These are phyloP conservation scores for Hanseniaspora mollemarum DNA, from an alignment of 805 yeast genomes.

Conservation along the genomic window DNA sequence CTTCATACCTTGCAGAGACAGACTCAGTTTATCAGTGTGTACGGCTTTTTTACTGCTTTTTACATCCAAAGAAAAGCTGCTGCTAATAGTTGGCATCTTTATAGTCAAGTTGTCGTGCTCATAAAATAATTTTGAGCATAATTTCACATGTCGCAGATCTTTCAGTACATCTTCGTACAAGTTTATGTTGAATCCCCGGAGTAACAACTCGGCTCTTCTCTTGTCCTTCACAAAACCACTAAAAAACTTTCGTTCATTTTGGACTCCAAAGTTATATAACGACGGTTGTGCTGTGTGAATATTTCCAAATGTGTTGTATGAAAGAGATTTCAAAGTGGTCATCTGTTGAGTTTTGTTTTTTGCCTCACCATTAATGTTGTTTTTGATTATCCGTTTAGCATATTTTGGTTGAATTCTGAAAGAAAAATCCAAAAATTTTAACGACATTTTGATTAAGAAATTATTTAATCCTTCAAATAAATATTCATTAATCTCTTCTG, in stretches of 20 bases:
- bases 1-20: neutral
- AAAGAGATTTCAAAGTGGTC: neutral
- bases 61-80: neutral
- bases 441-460: neutral
- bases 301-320: neutral
- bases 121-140: neutral
- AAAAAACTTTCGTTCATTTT: neutral
- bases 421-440: neutral
- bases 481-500: no score
- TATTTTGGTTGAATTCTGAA: neutral
- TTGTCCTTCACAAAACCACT: neutral
- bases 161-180: neutral
- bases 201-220: neutral
- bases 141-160: neutral
- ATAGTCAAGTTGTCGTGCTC: neutral
- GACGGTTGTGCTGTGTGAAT: neutral
- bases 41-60: neutral
- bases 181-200: neutral
- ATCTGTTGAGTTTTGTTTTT: no score
- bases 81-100: neutral
- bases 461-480: no score
- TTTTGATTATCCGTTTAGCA: neutral
- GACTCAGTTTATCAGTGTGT: neutral
- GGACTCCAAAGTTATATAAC: neutral
- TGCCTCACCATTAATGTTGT: no score